Evolutionary conservation across 805 yeast genomes (phyloP).

Genomic region (Candida adriatica): DNA sequence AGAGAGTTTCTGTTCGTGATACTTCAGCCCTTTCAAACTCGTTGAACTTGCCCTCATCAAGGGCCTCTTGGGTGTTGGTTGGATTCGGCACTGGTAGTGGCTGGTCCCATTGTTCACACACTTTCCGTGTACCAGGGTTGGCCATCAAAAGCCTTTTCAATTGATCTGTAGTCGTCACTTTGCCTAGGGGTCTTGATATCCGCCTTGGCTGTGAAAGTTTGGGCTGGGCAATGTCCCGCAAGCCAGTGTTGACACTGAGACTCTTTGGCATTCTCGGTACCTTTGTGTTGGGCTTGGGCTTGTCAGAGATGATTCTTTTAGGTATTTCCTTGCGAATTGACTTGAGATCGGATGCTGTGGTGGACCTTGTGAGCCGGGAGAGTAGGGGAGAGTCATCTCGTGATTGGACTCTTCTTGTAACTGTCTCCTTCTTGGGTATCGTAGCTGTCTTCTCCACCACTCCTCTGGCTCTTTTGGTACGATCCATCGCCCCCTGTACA

Average conservation of each 20-base stretch:
- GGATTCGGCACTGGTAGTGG: conserved; percentile 4
- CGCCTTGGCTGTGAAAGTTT: conserved; percentile 1
- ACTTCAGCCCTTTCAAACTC: conserved; percentile 59
- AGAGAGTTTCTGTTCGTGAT: conserved; percentile 39
- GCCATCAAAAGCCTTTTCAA: no score
- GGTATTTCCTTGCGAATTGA: conserved; percentile 1
- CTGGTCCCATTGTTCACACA: background rate
- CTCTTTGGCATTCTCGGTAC: conserved; percentile 18
- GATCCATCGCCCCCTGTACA: no score
- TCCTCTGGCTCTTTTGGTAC: no score
- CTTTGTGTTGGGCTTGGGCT: conserved; percentile 9
- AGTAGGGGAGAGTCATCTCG: conserved; percentile 19
- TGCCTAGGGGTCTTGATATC: conserved; percentile 1
- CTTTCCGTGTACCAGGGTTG: no score
- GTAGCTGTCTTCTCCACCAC: no score
- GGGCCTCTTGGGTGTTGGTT: no score
- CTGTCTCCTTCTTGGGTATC: no score
- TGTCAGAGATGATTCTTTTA: conserved; percentile 12
- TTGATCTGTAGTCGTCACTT: conserved; percentile 2
- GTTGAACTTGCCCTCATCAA: conserved; percentile 26
- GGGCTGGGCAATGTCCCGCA: conserved; percentile 10
- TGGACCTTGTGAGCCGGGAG: conserved; percentile 20
- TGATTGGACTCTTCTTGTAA: no score
- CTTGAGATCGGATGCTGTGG: conserved; percentile 19
- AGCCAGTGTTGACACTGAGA: conserved; percentile 13